Percentiles rank a stretch among this genome's conserved stretches.
phyloP scores from a whole-genome alignment of 108 stramenopile species.

The Nitzschia putrida region DNA sequence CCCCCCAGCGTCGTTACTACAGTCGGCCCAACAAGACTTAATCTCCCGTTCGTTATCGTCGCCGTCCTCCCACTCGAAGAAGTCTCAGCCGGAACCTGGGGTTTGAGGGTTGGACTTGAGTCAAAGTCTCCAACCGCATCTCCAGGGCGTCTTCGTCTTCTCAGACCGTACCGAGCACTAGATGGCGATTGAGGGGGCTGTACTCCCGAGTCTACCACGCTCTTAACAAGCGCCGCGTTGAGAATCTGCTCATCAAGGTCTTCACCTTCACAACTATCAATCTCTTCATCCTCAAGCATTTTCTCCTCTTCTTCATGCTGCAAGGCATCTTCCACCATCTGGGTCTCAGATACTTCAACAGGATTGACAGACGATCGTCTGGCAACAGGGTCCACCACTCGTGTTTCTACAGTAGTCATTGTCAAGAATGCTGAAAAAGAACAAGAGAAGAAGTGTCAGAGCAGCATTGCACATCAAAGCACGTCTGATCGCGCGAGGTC shows the following conservation, averaged over 20 bases:
- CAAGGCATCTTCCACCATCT: slow-evolving; percentile 14
- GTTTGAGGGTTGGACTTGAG: neutral
- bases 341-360: slow-evolving; percentile 22
- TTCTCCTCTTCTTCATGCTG: slow-evolving; percentile 34
- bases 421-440: slow-evolving; percentile 2
- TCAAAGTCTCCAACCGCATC: slow-evolving; percentile 20
- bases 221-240: slow-evolving; percentile 67
- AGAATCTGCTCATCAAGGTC: slow-evolving; percentile 58
- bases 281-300: slow-evolving; percentile 68
- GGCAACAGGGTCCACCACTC: slow-evolving; percentile 24
- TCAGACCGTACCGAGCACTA: slow-evolving; percentile 33
- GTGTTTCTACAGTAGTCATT: slow-evolving; percentile 44
- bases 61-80: neutral
- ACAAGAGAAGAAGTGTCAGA: neutral
- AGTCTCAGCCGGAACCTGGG: neutral
- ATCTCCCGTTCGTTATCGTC: neutral
- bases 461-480: neutral
- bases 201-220: slow-evolving; percentile 46
- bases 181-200: neutral
- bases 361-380: slow-evolving; percentile 21
- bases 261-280: slow-evolving; percentile 53
- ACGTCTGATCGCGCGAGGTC: slow-evolving; percentile 1
- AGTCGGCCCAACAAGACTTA: slow-evolving; percentile 1
- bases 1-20: neutral
- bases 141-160: slow-evolving; percentile 35